A percentile compares a stretch with the other conserved stretches of the same genome.
Conservation (phyloP, 2,329 filamentous ascomycete species). For the Fusarium keratoplasticum region DNA sequence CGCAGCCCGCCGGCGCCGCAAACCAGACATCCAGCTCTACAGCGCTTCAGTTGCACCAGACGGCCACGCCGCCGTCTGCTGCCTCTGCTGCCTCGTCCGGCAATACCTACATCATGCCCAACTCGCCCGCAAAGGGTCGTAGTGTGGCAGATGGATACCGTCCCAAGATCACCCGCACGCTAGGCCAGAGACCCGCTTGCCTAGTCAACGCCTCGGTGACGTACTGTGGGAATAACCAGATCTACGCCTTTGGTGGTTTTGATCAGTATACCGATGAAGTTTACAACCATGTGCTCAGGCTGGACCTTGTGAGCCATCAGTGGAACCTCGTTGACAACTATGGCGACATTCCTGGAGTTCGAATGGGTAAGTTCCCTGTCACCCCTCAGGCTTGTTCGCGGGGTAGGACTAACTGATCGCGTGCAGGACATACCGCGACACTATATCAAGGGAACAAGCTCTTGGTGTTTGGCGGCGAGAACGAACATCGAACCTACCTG, state of each 20-base stretch:
- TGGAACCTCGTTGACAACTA: conserved; percentile 99
- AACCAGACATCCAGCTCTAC: conserved; percentile 45
- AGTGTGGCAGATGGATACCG: conserved; percentile 79
- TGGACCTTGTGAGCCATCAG: conserved; percentile 88
- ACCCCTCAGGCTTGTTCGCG: neutral
- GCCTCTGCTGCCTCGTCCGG: conserved; percentile 63
- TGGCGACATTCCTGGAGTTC: conserved; percentile 94
- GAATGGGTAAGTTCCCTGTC: conserved; percentile 79
- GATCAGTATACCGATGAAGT: conserved; percentile 99
- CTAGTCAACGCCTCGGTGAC: conserved; percentile 98
- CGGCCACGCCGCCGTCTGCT: conserved; percentile 42
- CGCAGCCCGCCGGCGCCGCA: conserved; percentile 38
- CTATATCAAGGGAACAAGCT: conserved; percentile 94
- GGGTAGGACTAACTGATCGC: conserved; percentile 15
- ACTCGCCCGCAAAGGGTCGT: conserved; percentile 78
- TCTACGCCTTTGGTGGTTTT: conserved; percentile 98
- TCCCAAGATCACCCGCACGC: conserved; percentile 82
- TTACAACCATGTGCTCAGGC: conserved; percentile 94
- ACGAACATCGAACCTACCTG: conserved; percentile 95
- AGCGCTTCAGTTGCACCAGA: conserved; percentile 35
- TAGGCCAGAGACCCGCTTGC: conserved; percentile 88
- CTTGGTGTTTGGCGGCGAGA: conserved; percentile 97
- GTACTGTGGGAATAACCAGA: conserved; percentile 97
- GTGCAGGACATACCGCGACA: conserved; percentile 88
- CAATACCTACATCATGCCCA: conserved; percentile 92